Evolutionary conservation across 2,329 filamentous ascomycete genomes (phyloP).

Genomic region (Colletotrichum sp.): DNA sequence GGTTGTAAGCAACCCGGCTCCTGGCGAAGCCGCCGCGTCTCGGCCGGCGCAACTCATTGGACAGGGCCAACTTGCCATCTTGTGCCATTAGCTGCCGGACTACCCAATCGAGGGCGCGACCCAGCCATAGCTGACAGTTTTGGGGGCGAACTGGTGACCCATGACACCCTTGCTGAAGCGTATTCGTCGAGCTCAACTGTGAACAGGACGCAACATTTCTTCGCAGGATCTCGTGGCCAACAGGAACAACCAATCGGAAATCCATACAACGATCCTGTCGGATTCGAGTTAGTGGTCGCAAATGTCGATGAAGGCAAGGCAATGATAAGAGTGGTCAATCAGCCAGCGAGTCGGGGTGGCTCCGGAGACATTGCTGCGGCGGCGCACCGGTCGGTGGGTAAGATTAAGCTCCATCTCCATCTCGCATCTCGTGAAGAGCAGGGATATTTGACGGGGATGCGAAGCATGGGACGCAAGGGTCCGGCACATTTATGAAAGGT

Average conservation of each 20-base stretch:
- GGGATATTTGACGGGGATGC: constrained; percentile 13
- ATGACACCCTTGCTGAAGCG: neutral
- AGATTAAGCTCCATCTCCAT: constrained; percentile 22
- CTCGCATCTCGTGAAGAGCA: constrained; percentile 14
- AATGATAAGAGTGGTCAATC: neutral
- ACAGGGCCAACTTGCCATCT: neutral
- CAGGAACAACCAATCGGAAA: neutral
- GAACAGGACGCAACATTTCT: neutral
- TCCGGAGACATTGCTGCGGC: constrained; percentile 15
- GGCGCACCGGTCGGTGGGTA: constrained; percentile 19
- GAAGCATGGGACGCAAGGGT: constrained; percentile 14
- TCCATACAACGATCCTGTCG: neutral
- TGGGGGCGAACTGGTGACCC: neutral
- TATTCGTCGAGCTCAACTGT: neutral
- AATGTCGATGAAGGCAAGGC: neutral
- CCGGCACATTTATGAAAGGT: neutral
- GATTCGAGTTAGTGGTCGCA: neutral
- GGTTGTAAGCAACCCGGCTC: neutral
- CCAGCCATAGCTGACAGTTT: neutral
- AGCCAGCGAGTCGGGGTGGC: constrained; percentile 12
- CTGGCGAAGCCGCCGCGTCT: neutral
- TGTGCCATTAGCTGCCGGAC: neutral
- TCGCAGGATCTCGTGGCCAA: neutral
- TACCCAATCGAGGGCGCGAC: neutral
- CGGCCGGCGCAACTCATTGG: neutral